Evolutionary conservation across 1,139 yeast genomes (phyloP).

Genomic region (Blastobotrys proliferans): DNA sequence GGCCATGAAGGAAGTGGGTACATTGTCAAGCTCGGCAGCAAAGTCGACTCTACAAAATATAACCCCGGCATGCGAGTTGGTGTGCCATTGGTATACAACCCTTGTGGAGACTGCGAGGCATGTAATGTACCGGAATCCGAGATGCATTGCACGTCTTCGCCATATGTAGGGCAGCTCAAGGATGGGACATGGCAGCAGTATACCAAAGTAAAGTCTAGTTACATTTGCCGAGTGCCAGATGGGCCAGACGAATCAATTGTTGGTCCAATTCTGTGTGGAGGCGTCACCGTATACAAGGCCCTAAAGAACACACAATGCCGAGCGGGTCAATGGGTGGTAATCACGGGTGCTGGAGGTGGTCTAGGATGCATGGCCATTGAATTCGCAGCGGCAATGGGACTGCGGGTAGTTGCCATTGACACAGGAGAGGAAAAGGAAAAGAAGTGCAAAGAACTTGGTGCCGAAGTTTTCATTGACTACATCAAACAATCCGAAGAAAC

Average conservation of each 20-base stretch:
- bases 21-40: slow-evolving; percentile 26
- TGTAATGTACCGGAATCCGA: slow-evolving; percentile 23
- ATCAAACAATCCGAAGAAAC: slow-evolving; percentile 28
- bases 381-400: slow-evolving; percentile 72
- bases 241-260: slow-evolving; percentile 63
- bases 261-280: slow-evolving; percentile 72
- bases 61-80: slow-evolving; percentile 26
- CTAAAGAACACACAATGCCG: slow-evolving; percentile 56
- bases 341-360: slow-evolving; percentile 79
- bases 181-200: slow-evolving; percentile 78
- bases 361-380: slow-evolving; percentile 71
- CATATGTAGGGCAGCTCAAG: slow-evolving; percentile 55
- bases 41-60: slow-evolving; percentile 19
- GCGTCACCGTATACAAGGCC: slow-evolving; percentile 75
- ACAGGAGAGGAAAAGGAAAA: slow-evolving; percentile 60
- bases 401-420: slow-evolving; percentile 64
- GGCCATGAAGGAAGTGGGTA: slow-evolving; percentile 31
- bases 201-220: slow-evolving; percentile 71
- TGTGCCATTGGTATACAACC: slow-evolving; percentile 23
- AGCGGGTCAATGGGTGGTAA: slow-evolving; percentile 70
- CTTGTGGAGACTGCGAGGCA: slow-evolving; percentile 25
- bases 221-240: slow-evolving; percentile 66
- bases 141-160: slow-evolving; percentile 18
- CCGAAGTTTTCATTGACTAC: slow-evolving; percentile 65
- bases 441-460: slow-evolving; percentile 53